Evolutionary conservation across 257 asterid genomes (phyloP).

Genomic region (Fraxinus anomala): DNA sequence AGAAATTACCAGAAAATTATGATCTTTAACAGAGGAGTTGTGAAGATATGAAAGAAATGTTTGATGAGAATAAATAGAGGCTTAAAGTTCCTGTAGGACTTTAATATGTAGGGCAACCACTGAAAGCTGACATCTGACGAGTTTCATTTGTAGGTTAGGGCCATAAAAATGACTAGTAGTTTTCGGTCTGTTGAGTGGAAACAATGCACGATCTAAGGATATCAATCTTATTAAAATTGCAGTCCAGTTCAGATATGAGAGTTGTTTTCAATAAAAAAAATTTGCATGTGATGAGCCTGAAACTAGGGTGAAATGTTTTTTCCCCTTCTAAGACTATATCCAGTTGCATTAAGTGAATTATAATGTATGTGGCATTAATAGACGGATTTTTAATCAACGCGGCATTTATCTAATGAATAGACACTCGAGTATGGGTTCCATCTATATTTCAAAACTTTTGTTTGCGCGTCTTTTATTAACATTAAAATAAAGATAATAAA

Average conservation of each 20-base stretch:
- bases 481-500: too few relatives aligned
- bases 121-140: conserved; percentile 43
- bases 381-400: too few relatives aligned
- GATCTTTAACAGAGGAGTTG: conserved; percentile 27
- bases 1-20: not conserved
- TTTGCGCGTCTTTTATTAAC: too few relatives aligned
- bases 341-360: too few relatives aligned
- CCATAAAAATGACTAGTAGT: conserved; percentile 31
- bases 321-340: too few relatives aligned
- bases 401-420: too few relatives aligned
- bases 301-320: too few relatives aligned
- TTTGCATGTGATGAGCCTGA: not conserved
- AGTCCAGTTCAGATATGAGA: not conserved
- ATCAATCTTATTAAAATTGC: not conserved
- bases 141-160: conserved; percentile 45
- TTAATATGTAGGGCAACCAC: conserved; percentile 30
- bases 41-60: conserved; percentile 42
- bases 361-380: too few relatives aligned
- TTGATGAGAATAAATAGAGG: conserved; percentile 65
- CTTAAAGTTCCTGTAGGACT: conserved; percentile 13
- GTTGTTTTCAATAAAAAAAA: conserved; percentile 11
- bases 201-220: conserved; percentile 3
- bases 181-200: conserved; percentile 7
- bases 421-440: too few relatives aligned
- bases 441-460: too few relatives aligned